A percentile compares a stretch with the other conserved stretches of the same genome.
phyloP scores from a whole-genome alignment of 2,329 filamentous ascomycete genomes.

The Colletotrichum falcatum region DNA sequence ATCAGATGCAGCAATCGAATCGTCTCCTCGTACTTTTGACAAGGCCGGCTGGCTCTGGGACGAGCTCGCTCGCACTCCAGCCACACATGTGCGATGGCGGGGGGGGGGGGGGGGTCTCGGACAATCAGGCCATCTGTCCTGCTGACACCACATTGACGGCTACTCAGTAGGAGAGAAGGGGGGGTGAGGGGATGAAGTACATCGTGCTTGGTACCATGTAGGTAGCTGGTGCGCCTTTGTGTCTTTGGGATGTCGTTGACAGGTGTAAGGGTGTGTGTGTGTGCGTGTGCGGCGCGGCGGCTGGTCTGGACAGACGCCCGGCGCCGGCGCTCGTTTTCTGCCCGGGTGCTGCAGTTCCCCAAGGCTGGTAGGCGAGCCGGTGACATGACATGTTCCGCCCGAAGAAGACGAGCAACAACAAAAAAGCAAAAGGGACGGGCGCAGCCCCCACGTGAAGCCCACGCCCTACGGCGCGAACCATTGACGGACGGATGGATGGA shows the following conservation, averaged over 20 bases:
- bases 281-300: not conserved
- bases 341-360: too few species aligned
- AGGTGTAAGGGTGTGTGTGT: slow-evolving; percentile 17
- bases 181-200: slow-evolving; percentile 9
- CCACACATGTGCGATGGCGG: slow-evolving; percentile 19
- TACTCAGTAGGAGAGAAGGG: too few species aligned
- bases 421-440: not conserved
- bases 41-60: not conserved
- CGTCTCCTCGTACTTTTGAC: not conserved
- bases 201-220: not conserved
- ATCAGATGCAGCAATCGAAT: not conserved
- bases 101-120: not conserved
- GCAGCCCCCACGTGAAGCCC: not conserved
- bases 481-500: too few species aligned
- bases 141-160: slow-evolving; percentile 8
- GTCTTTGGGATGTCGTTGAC: slow-evolving; percentile 22
- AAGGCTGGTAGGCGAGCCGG: not conserved
- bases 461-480: slow-evolving; percentile 9
- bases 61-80: slow-evolving; percentile 9
- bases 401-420: not conserved
- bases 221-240: not conserved
- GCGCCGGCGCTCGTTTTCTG: too few species aligned
- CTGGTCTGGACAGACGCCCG: too few species aligned
- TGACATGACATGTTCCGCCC: not conserved
- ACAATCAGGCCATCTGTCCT: slow-evolving; percentile 34